phyloP scores from a whole-genome alignment of 1,284 basidiomycete genomes.

The Ceraceosorus bombacis region DNA sequence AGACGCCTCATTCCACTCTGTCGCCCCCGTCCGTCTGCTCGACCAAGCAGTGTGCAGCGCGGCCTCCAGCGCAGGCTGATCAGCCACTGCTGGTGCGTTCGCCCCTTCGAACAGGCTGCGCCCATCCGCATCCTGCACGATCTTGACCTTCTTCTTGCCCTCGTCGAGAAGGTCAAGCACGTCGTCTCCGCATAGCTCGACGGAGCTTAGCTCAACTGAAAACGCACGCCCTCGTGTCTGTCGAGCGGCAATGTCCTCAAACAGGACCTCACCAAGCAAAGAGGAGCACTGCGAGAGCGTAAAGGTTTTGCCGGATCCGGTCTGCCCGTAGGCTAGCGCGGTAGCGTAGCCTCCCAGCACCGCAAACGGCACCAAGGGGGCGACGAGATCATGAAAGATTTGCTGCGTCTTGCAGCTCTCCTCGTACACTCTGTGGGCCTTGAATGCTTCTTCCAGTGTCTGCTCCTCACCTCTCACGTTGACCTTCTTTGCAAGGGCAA shows the following conservation, averaged over 20 bases:
- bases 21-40: slow-evolving; percentile 12
- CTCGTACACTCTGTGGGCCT: slow-evolving; percentile 12
- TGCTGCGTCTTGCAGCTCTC: slow-evolving; percentile 20
- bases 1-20: slow-evolving; percentile 15
- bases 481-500: no score
- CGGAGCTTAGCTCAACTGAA: slow-evolving; percentile 55
- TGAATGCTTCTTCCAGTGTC: slow-evolving; percentile 2
- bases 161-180: slow-evolving; percentile 53
- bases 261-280: no score
- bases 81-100: slow-evolving; percentile 5
- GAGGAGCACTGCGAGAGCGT: slow-evolving; percentile 51
- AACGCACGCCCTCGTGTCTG: slow-evolving; percentile 33
- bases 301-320: slow-evolving; percentile 62
- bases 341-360: slow-evolving; percentile 96
- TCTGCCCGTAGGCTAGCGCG: slow-evolving; percentile 86
- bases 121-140: slow-evolving; percentile 16
- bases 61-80: slow-evolving; percentile 4
- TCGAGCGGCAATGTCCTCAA: background rate
- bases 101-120: slow-evolving; percentile 9
- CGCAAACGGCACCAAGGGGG: slow-evolving; percentile 60
- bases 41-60: slow-evolving; percentile 13
- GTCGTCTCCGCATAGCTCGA: slow-evolving; percentile 59
- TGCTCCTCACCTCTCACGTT: no score
- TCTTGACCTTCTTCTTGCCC: slow-evolving; percentile 4
- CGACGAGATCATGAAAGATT: slow-evolving; percentile 51